Evolutionary conservation across 306 rosid genomes (phyloP).

Genomic region (Luffa acutangula): DNA sequence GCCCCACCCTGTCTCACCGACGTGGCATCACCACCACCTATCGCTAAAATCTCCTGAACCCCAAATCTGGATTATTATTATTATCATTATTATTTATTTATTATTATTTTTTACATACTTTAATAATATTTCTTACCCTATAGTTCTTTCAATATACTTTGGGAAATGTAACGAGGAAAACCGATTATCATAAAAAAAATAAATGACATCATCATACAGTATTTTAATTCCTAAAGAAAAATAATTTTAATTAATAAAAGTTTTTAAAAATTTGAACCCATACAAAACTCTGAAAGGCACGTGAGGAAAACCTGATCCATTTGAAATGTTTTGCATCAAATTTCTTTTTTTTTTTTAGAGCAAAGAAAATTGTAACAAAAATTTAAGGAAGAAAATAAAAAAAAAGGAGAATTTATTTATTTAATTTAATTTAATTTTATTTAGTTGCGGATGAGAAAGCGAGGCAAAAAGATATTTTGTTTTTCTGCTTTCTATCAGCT

Average conservation of each 20-base stretch:
- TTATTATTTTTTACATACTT: not conserved
- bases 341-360: too few relatives aligned
- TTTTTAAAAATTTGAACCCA: not conserved
- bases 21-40: not conserved
- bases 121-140: not conserved
- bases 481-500: not conserved
- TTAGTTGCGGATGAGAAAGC: slow-evolving; percentile 9
- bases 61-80: not conserved
- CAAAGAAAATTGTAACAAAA: too few relatives aligned
- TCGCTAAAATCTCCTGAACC: not conserved
- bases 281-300: not conserved
- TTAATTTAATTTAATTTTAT: not conserved
- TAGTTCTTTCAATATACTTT: not conserved
- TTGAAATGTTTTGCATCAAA: not conserved
- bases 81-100: not conserved
- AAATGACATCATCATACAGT: too few relatives aligned
- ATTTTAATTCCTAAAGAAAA: too few relatives aligned
- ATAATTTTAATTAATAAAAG: not conserved
- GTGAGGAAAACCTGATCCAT: not conserved
- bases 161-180: not conserved
- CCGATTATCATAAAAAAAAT: too few relatives aligned
- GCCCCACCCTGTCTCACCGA: not conserved
- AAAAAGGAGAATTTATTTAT: not conserved
- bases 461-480: slow-evolving; percentile 4
- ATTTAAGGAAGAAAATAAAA: not conserved